Evolutionary conservation across 305 asterid genomes (phyloP).

Genomic region (Fraxinus velutina): DNA sequence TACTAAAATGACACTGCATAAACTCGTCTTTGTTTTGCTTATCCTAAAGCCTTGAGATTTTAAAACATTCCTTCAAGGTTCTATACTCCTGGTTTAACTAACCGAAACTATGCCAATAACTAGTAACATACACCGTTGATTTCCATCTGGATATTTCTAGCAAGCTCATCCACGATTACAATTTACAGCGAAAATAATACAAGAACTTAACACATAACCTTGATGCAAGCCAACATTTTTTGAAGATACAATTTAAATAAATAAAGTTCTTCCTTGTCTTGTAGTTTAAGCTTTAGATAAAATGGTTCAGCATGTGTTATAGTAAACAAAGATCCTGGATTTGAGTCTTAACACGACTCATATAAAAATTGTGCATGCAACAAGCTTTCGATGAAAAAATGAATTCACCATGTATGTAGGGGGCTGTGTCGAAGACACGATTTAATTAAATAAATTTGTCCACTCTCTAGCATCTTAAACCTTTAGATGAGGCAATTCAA

Average conservation of each 20-base stretch:
- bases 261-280: background rate
- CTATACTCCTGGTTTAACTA: background rate
- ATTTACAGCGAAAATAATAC: background rate
- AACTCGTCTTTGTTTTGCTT: background rate
- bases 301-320: background rate
- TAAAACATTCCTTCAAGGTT: background rate
- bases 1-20: background rate
- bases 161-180: background rate
- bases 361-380: background rate
- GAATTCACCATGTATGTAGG: background rate
- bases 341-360: background rate
- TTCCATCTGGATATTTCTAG: background rate
- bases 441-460: background rate
- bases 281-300: background rate
- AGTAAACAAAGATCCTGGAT: background rate
- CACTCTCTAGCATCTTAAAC: background rate
- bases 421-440: background rate
- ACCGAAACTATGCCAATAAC: background rate
- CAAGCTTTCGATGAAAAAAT: background rate
- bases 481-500: background rate
- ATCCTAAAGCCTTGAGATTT: background rate
- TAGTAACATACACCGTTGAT: background rate
- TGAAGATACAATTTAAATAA: background rate
- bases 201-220: background rate
- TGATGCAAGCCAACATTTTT: background rate